Base-by-base conservation (phyloP, 352 stramenopile species). In the Nothophytophthora sp. region DNA sequence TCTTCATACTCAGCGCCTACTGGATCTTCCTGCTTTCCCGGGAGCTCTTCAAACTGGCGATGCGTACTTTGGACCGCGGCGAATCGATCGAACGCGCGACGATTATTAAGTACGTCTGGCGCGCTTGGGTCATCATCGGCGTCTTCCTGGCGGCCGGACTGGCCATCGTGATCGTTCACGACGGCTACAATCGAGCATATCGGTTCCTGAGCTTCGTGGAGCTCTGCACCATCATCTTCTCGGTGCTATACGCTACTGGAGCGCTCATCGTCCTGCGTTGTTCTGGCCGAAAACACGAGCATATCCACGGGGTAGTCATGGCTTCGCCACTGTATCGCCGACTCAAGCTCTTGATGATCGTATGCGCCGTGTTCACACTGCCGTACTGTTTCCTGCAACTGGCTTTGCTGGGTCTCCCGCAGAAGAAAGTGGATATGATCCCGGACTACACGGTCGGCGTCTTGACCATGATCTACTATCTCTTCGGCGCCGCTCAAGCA, bases 261-360 rank as follows among this genome's bases (percentile, higher is more conserved):
- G 65, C 74, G 12, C 54, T 88, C 2, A 39, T 84, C 2, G 51
- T 72, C 22, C 50, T 88, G 19, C 39, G 66, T 12, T 64, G 69
- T 22, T 75, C 67, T 13, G 79, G 79, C 8, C 60, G 77, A 18
- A 86, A 88, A 39, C 72, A 86, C 36, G 79, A 90, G 53, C 76
- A 86, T 55, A 74, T 88, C 23, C 76, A 90, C 38, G 78, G 78
- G 23, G 65, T 83, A 6, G 57, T 91, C 24, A 73, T 82, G 66
- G 68, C 75, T 15, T 91, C 80, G 30, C 80, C 80, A 35, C 50
- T 91, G 11, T 91, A 91, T 39, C 53, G 60, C 9, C 56, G 80
- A 18, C 71, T 91, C 45, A 88, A 88, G 62, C 34, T 91, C 38
- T 45, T 91, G 55, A 77, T 88, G 49, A 71, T 78, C 33, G 71